Evolutionary conservation across 176 grass and related monocot genomes (phyloP).

Genomic region (Puya raimondii): DNA sequence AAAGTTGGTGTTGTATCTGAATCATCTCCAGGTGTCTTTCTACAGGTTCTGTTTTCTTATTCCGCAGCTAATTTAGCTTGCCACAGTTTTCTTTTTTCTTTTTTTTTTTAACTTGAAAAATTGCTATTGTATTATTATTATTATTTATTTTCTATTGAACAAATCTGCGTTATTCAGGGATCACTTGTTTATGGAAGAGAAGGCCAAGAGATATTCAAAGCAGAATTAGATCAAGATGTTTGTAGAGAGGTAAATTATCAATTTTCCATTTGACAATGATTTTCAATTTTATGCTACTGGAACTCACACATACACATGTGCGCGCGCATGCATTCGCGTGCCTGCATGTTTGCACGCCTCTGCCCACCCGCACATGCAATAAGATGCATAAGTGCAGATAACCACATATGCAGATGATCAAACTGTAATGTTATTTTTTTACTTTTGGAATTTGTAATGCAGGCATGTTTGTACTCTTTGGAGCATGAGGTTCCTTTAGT

Average conservation of each 20-base stretch:
- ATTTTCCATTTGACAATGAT: neutral
- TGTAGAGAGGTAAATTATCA: slow-evolving; percentile 59
- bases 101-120: neutral
- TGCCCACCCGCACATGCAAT: neutral
- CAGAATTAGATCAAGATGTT: slow-evolving; percentile 53
- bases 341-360: too few species aligned
- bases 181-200: slow-evolving; percentile 67
- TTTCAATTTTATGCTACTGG: neutral
- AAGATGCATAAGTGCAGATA: neutral
- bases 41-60: slow-evolving; percentile 47
- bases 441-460: neutral
- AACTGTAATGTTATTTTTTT: neutral
- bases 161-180: slow-evolving; percentile 37
- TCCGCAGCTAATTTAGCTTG: neutral
- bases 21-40: slow-evolving; percentile 74
- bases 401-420: neutral
- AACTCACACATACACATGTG: too few species aligned
- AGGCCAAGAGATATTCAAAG: slow-evolving; percentile 62
- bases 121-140: neutral
- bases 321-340: too few species aligned
- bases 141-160: too few species aligned
- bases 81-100: neutral
- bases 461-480: slow-evolving; percentile 76
- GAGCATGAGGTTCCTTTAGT: slow-evolving; percentile 73
- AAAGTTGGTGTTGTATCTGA: slow-evolving; percentile 44